Conservation (phyloP, 2,329 filamentous ascomycete species). For the Epichloe coenophiala region DNA sequence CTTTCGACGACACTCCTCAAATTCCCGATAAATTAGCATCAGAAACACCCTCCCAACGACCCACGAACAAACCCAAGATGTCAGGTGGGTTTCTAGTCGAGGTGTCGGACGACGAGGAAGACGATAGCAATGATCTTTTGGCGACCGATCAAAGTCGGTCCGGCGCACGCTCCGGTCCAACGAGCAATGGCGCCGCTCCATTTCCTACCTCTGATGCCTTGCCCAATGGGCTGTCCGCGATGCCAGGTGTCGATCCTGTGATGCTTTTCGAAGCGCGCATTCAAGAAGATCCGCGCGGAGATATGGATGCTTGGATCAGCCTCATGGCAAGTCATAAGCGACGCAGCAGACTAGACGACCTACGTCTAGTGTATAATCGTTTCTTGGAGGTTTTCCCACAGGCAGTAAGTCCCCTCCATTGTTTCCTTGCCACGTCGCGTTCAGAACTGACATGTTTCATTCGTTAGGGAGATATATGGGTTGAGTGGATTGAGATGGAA, state of each 20-base stretch:
- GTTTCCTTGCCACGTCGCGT: neutral
- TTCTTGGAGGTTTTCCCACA: constrained; percentile 83
- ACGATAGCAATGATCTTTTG: constrained; percentile 14
- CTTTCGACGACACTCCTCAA: constrained; percentile 28
- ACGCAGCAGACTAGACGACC: constrained; percentile 70
- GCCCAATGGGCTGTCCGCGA: constrained; percentile 20
- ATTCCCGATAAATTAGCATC: constrained; percentile 16
- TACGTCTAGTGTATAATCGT: constrained; percentile 67
- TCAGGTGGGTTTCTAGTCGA: constrained; percentile 47
- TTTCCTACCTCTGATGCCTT: constrained; percentile 13
- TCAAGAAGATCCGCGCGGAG: constrained; percentile 81
- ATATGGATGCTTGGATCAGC: constrained; percentile 80
- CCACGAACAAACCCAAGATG: constrained; percentile 40
- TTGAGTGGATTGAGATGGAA: constrained; percentile 80
- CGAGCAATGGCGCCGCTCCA: constrained; percentile 10
- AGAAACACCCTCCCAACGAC: constrained; percentile 15
- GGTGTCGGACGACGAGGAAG: constrained; percentile 45
- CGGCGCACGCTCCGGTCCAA: constrained; percentile 8
- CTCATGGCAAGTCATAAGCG: constrained; percentile 76
- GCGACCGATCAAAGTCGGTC: neutral
- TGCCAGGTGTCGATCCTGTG: constrained; percentile 49
- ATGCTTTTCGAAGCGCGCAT: constrained; percentile 81
- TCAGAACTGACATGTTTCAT: constrained; percentile 13
- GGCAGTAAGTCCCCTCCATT: constrained; percentile 49
- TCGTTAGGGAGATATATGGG: constrained; percentile 79